Base-by-base conservation (phyloP, 2,329 filamentous ascomycete species). In the Lomentospora prolificans region DNA sequence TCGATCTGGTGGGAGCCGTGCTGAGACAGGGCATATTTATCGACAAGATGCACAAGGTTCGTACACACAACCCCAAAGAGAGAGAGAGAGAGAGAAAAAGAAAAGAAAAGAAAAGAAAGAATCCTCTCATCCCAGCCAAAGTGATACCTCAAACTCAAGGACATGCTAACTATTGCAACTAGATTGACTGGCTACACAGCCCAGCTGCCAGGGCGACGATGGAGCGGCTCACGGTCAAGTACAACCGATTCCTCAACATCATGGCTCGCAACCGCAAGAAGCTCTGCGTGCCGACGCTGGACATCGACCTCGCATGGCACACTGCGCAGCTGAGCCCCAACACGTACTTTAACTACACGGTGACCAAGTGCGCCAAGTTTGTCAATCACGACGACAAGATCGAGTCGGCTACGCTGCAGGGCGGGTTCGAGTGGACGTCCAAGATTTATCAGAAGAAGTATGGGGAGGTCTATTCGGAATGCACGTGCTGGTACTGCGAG, bases 351-450 rank as follows among this genome's bases (percentile, higher is more conserved):
- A 58, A 65, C 2, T 85, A 79, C 64, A 85, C 80, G 1, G 64
- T 76, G 1, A 55, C 53, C 0, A 66, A 67, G 22, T 77, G 75
- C 0, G 58, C 58, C 1, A 80, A 77, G 51, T 89, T 90, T 64
- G 79, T 92, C 61, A 84, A 91, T 64, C 89, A 95, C 64, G 86
- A 94, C 66, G 90, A 95, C 73, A 92, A 92, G 69, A 82, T 95
- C 22, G 82, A 85, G 51, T 85, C 90, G 63, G 72, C 71, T 12
- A 77, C 75, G 51, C 76, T 95, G 5, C 80, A 80, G 48, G 72
- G 74, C 1, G 74, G 77, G 4, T 94, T 94, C 63, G 81, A 84
- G 64, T 88, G 81, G 79, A 95, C 89, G 0, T 81, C 78, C 63
- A 85, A 84, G 61, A 71, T 68, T 1, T 95, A 92, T 65, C 80